Percentiles rank a stretch among this genome's conserved stretches.
phyloP scores from a whole-genome alignment of 805 yeast species.

The Candida endomychidarum region DNA sequence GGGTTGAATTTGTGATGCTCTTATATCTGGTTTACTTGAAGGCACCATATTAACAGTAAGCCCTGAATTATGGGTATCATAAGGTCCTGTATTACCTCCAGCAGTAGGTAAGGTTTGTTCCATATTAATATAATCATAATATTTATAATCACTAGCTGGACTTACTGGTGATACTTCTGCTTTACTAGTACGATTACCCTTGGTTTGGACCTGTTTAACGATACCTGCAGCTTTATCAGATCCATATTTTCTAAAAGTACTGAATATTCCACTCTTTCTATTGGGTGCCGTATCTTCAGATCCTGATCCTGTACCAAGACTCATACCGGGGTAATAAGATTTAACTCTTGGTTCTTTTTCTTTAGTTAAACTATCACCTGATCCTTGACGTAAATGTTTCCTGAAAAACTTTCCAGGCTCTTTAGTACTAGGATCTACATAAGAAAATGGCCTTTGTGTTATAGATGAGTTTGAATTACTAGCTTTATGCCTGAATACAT shows the following conservation, averaged over 20 bases:
- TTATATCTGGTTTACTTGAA: conserved; percentile 3
- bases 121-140: conserved; percentile 14
- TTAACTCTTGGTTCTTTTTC: conserved; percentile 10
- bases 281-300: conserved; percentile 14
- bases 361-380: conserved; percentile 16
- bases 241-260: conserved; percentile 41
- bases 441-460: conserved; percentile 38
- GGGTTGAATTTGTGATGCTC: conserved; percentile 1
- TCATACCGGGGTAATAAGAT: conserved; percentile 19
- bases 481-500: conserved; percentile 26
- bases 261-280: conserved; percentile 36
- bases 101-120: conserved; percentile 9
- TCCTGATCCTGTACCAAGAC: too few relatives aligned
- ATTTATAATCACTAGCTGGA: conserved; percentile 13
- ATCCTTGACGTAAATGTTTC: conserved; percentile 59
- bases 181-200: conserved; percentile 12
- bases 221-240: conserved; percentile 40
- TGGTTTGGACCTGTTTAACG: conserved; percentile 28
- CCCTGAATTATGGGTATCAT: too few relatives aligned
- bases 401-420: conserved; percentile 50
- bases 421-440: conserved; percentile 31
- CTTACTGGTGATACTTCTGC: conserved; percentile 16
- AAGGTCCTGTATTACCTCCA: too few relatives aligned
- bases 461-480: conserved; percentile 21
- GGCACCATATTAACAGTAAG: conserved; percentile 3